Base-by-base conservation (phyloP, 257 asterid genomes). In the Solanum megistacrolobum region DNA sequence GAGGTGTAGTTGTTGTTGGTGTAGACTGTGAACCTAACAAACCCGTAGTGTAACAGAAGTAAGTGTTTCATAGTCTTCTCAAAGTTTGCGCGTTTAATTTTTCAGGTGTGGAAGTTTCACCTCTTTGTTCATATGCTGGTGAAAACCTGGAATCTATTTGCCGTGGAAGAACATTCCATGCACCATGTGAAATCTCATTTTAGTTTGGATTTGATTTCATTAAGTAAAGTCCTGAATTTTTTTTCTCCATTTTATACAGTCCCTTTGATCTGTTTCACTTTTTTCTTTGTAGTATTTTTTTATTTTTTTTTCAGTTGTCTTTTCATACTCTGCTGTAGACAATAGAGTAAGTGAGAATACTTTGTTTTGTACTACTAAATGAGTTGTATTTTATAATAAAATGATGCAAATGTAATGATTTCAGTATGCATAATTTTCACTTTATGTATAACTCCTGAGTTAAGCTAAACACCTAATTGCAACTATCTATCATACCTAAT, bases 131-230 rank as follows among this genome's bases (percentile, higher is more conserved):
- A 38, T 96, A 96, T 87, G 95, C 96, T 55, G 99, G 99, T 35
- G 99, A 97, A 87, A 96, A 97, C 91, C 92, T 97, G n/a, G 99
- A 97, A 92, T 94, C 98, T 29, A 91, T 94, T 76, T 96, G 99
- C 90, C 96, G 99, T 5, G 98, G 99, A 83, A 94, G 99, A 87
- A 97, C 99, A 69, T 97, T 97, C 85, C 98, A 94, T 69, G 99
- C 99, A 71, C 99, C 99, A 82, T 95, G 99, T 91, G 99, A 97
- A 92, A 96, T 97, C 91, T 90, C 95, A 46, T 91, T 89, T 92
- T 95, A 96, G 92, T 46, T 89, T 62, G 81, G 18, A n/a, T 89
- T 86, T 86, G 23, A 60, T 78, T 84, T 52, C 39, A 60, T 86
- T 60, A 25, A 89, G 66, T 81, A 32, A 21, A 72, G 20, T 38